Evolutionary conservation across 176 grass and related monocot genomes (phyloP).

Genomic region (Tuctoria greenei): DNA sequence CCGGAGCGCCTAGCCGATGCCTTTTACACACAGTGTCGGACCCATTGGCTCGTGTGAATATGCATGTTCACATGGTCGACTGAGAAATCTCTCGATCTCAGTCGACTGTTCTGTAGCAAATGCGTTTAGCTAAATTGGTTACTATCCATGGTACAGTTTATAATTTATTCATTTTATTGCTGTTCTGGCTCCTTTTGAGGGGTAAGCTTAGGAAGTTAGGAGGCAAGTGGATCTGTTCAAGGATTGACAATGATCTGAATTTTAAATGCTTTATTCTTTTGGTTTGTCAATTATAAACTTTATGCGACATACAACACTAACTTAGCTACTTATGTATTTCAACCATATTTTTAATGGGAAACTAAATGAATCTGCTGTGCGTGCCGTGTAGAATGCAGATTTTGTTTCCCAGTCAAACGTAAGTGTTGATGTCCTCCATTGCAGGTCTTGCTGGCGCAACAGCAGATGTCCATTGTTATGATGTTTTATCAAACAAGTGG

Average conservation of each 20-base stretch:
- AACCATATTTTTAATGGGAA: constrained; percentile 2
- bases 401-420: constrained; percentile 19
- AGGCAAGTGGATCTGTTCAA: constrained; percentile 1
- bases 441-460: constrained; percentile 94
- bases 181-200: not conserved
- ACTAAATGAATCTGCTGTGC: not conserved
- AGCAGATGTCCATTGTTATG: constrained; percentile 98
- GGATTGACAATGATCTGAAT: not conserved
- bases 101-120: not conserved
- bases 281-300: constrained; percentile 8
- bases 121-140: not conserved
- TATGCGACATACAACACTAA: not conserved
- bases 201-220: not conserved
- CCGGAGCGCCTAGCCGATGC: too few relatives aligned
- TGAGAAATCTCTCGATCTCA: not conserved
- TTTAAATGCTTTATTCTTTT: constrained; percentile 11
- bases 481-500: constrained; percentile 93
- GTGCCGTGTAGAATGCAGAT: not conserved
- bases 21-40: too few relatives aligned
- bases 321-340: not conserved
- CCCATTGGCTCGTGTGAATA: not conserved
- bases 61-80: not conserved
- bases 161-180: not conserved
- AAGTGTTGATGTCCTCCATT: constrained; percentile 32
- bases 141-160: not conserved